Evolutionary conservation across 164 flowering plant species (phyloP).

Genomic region (Tetrastigma voinierianum): DNA sequence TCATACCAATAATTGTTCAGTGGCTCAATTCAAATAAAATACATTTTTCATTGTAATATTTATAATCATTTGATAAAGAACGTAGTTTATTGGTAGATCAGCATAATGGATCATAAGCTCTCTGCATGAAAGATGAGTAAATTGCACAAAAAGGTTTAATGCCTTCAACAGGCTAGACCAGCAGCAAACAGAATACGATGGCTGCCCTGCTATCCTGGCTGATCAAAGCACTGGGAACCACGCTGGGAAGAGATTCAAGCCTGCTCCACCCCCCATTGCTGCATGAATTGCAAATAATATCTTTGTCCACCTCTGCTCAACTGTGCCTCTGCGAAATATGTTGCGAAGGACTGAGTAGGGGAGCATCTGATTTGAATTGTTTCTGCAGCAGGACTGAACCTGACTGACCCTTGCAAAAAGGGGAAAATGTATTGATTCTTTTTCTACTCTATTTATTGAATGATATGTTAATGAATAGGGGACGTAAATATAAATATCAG

Average conservation of each 20-base stretch:
- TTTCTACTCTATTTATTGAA: not conserved
- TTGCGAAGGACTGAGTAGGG: constrained; percentile 84
- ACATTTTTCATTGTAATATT: not conserved
- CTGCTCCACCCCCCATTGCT: constrained; percentile 99
- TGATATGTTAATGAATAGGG: no score
- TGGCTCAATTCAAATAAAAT: no score
- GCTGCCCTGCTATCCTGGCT: constrained; percentile 98
- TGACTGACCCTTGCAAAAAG: constrained; percentile 74
- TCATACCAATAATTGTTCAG: no score
- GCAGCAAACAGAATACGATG: constrained; percentile 98
- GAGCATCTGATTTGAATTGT: constrained; percentile 66
- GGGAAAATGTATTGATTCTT: not conserved
- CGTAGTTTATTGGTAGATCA: not conserved
- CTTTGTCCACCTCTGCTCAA: constrained; percentile 85
- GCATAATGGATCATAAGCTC: constrained; percentile 92
- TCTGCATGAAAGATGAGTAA: constrained; percentile 94
- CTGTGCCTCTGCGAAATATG: constrained; percentile 94
- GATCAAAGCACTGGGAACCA: constrained; percentile 94
- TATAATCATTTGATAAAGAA: not conserved
- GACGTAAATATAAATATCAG: no score
- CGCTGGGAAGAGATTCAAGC: constrained; percentile 77
- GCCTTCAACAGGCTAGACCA: constrained; percentile 94
- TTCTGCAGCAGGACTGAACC: constrained; percentile 94
- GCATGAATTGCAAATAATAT: constrained; percentile 93
- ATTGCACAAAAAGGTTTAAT: constrained; percentile 92